Evolutionary conservation across 2,329 filamentous ascomycete genomes (phyloP), one percentile per base, ranked within the genome.

Genomic region (Arthrinium phaeospermum): DNA sequence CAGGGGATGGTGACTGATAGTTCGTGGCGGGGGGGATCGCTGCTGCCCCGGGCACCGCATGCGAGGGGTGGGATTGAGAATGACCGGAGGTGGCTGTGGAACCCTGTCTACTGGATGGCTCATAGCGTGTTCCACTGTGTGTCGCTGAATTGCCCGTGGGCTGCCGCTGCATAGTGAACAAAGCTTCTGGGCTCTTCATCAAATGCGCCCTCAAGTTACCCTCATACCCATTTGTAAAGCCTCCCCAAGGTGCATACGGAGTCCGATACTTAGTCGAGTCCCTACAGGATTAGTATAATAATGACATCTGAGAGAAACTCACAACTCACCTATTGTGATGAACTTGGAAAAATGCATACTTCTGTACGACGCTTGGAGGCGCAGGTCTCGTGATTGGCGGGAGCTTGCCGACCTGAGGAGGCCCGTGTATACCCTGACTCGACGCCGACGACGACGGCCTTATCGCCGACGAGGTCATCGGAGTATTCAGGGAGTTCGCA

Each of bases 211-310:
- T 82, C 24, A 86, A 73, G 68, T 86, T 86, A 27, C 87, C 88
- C 78, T 90, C 88, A 72, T 91, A 90, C 5, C 88, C 89, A 73
- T 91, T 91, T 46, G 87, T 89, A 75, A 91, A 91, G 0, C 89
- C 90, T 34, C 87, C 86, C 81, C 83, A 85, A 1, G 84, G 82
- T 22, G 87, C 85, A 77, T 91, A 92, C 0, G 90, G 90, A 5
- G 88, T 90, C 69, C 88, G 85, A 73, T 92, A 91, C 71, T 86
- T 86, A 10, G 85, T 83, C 7, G 87, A 82, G 73, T 89, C 87
- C 80, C 87, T 89, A 73, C 2, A 72, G 34, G 13, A 67, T 80
- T 64, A 80, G 75, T 71, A 73, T 6, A 68, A 34, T 41, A 16
- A 67, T 12, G 68, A 80, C 74, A 81, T 73, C 57, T 73, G 61